Base-by-base conservation (phyloP, 1,284 basidiomycete genomes). In the Amylostereum areolatum region DNA sequence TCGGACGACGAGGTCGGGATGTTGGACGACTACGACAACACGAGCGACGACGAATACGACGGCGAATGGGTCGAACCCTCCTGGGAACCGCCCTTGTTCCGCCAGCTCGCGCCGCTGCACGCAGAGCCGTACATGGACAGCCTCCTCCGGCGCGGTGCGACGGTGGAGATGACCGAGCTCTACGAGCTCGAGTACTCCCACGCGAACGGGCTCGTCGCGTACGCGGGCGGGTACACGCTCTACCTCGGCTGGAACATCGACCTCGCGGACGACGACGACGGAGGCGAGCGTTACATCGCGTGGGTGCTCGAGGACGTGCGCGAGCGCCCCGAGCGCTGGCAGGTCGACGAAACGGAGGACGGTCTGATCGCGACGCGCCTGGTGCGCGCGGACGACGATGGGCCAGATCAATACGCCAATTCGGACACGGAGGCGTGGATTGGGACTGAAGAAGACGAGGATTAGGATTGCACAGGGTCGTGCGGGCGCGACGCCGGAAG, bases 241-340 rank as follows among this genome's bases (percentile, higher is more conserved):
- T 80, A 71, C 55, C 68, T 87, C 7, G 85, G 84, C 4, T 87
- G 81, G 81, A 86, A 85, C 55, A 73, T 87, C 49, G 56, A 63
- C 25, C 61, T 79, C 42, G 69, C 69, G 30, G 66, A 65, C 4
- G 68, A 70, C 43, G 81, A 84, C 57, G 61, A 66, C 9, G 69
- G 69, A 31, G 83, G 83, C 32, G 71, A 75, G 37, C 53, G 56
- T 34, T 86, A 70, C 59, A 76, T 86, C 62, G 65, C 64, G 11
- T 68, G 70, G 58, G 61, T 78, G 34, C 55, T 76, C 36, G 61
- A 65, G 5, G 80, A 84, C 51, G 74, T 83, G 56, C 63, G 60
- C 43, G 61, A 63, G 9, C 65, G 71, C 33, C 73, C 76, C 11
- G 73, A 75, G 49, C 65, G 75, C 47, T 86, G 84, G 82, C 55